These are phyloP conservation scores for Colletotrichum endophyticum DNA, from an alignment of 2,329 filamentous ascomycete species.

Conservation along the genomic window DNA sequence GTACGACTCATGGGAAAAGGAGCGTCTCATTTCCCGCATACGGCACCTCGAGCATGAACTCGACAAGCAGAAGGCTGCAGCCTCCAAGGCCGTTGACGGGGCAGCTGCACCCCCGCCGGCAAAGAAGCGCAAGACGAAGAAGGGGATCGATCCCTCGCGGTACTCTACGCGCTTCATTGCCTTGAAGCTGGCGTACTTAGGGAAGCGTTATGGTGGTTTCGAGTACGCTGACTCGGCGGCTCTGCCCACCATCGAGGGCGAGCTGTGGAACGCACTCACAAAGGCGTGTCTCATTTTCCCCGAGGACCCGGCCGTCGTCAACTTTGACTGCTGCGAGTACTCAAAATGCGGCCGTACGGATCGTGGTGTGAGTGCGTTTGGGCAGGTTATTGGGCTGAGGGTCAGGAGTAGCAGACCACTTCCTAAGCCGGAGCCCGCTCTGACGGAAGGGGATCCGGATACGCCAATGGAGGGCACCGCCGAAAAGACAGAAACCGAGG, in stretches of 20 bases:
- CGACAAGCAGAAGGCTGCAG: conserved; percentile 46
- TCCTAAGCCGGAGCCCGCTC: conserved; percentile 27
- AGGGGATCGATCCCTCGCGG: conserved; percentile 74
- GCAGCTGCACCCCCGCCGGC: conserved; percentile 10
- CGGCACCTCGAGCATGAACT: conserved; percentile 71
- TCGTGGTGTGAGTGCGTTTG: conserved; percentile 92
- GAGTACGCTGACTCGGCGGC: conserved; percentile 80
- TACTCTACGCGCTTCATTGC: conserved; percentile 87
- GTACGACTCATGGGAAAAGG: conserved; percentile 73
- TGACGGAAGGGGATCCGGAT: conserved; percentile 23
- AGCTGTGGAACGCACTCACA: conserved; percentile 88
- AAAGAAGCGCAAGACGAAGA: conserved; percentile 42
- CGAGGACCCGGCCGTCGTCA: conserved; percentile 64
- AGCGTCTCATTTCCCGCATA: conserved; percentile 72
- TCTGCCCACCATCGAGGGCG: conserved; percentile 87
- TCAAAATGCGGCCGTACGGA: conserved; percentile 96
- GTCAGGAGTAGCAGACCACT: conserved; percentile 81
- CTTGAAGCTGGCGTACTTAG: conserved; percentile 92
- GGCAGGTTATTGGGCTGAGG: conserved; percentile 86
- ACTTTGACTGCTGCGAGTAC: conserved; percentile 87
- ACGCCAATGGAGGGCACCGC: conserved; percentile 55
- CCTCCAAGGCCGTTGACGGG: conserved; percentile 9
- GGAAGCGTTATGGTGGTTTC: conserved; percentile 89
- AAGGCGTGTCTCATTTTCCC: conserved; percentile 85
- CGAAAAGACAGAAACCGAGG: conserved; percentile 25